These are phyloP conservation scores for Fusarium oligoseptatum DNA, from an alignment of 2,329 filamentous ascomycete species.

Conservation along the genomic window DNA sequence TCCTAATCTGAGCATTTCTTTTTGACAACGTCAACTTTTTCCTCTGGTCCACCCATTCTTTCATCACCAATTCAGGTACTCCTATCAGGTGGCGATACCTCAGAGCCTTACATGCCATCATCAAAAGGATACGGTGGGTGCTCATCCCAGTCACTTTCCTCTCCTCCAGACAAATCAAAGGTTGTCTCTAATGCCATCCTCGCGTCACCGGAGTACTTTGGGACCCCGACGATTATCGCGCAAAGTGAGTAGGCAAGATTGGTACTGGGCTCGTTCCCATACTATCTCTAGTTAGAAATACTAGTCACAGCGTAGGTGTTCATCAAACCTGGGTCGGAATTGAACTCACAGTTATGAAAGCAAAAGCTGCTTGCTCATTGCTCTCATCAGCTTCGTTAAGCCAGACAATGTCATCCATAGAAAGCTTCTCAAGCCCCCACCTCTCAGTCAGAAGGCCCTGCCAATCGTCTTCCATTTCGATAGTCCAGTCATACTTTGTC, in stretches of 20 bases:
- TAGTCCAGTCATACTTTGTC: background rate
- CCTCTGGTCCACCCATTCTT: background rate
- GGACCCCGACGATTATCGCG: slow-evolving; percentile 6
- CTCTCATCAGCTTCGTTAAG: background rate
- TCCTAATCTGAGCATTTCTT: background rate
- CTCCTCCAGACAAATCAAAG: background rate
- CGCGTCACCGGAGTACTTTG: background rate
- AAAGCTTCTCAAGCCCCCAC: slow-evolving; percentile 7
- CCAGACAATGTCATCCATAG: background rate
- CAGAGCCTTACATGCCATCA: background rate
- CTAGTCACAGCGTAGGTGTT: background rate
- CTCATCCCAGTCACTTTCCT: background rate
- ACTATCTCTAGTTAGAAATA: background rate
- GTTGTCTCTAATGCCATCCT: background rate
- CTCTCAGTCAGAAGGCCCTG: background rate
- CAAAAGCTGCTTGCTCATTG: background rate
- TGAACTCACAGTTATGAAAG: background rate
- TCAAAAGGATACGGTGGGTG: background rate
- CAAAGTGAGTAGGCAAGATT: slow-evolving; percentile 3
- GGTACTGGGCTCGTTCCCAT: background rate
- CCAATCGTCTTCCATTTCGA: background rate
- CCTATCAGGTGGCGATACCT: background rate
- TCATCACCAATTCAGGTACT: too few species aligned
- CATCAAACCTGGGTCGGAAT: background rate
- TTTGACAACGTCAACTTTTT: background rate